Base-by-base conservation (phyloP, 2,329 filamentous ascomycete genomes). In the Chalaropsis thielavioides region DNA sequence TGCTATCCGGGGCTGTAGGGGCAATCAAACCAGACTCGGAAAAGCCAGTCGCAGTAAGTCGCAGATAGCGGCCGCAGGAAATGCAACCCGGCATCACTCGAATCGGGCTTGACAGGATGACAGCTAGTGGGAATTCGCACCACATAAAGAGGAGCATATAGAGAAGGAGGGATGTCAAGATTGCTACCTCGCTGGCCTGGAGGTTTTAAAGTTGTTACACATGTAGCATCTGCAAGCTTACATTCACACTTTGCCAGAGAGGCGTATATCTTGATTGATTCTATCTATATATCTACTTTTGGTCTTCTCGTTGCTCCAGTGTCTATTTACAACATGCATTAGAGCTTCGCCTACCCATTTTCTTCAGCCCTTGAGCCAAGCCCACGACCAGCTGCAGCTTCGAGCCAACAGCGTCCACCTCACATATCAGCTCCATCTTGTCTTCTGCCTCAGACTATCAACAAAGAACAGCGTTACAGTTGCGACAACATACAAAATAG, bases 191-290 rank as follows among this genome's bases (percentile, higher is more conserved):
- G 35, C 35, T 8, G 35, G 35, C 10, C 35, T 10, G 8, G 35
- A 38, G 35, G 24, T 24, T 15, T 24, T 15, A 0, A 24, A 24
- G 11, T 15, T 51, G 46, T 51, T 27, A 51, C 46, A 51, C 22
- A 51, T 51, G 46, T n/a, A 15, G 46, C 19, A 24, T 15, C 46
- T 24, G 22, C 1, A 51, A 24, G 6, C 19, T 51, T 13, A 17
- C 19, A 8, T 49, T 22, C 0, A 22, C n/a, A 10, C n/a, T 0
- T 49, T 0, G 17, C 0, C 11, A 49, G 0, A 10, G 1, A 6
- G 44, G 3, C 35, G 10, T 35, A 15, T 19, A 49, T n/a, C 44
- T 10, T 5, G 19, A 11, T 24, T 1, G 19, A 24, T 4, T 11
- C 8, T 19, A 11, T 11, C 8, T 19, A 24, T 13, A 24, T 24